Percentiles rank a stretch among this genome's conserved stretches.
Evolutionary conservation across 2,329 filamentous ascomycete genomes (phyloP).

Genomic region (Biscogniauxia marginata): DNA sequence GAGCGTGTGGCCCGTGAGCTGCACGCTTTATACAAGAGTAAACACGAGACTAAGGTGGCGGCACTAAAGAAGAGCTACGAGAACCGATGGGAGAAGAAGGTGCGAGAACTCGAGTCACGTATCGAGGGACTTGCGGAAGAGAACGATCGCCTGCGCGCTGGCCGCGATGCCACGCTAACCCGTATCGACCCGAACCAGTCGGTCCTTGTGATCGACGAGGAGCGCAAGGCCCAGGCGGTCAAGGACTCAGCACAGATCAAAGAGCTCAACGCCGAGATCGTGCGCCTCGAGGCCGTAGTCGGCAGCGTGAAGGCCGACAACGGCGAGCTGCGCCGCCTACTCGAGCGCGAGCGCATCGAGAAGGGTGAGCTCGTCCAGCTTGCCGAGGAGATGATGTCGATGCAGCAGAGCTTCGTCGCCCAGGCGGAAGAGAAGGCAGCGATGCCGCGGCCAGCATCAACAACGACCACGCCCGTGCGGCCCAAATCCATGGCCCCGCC

Average conservation of each 20-base stretch:
- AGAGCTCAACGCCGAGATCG: constrained; percentile 70
- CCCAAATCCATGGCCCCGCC: constrained; percentile 11
- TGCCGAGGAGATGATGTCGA: constrained; percentile 79
- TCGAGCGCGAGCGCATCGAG: constrained; percentile 75
- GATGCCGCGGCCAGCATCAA: constrained; percentile 19
- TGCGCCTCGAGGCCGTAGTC: constrained; percentile 72
- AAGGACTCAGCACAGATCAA: constrained; percentile 66
- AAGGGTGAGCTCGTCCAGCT: constrained; percentile 80
- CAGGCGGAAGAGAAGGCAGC: constrained; percentile 15
- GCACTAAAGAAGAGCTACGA: constrained; percentile 86
- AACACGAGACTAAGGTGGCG: constrained; percentile 94
- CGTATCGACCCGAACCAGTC: constrained; percentile 50
- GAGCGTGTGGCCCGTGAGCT: constrained; percentile 93
- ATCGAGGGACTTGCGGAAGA: constrained; percentile 69
- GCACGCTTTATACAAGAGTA: constrained; percentile 90
- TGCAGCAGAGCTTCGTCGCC: constrained; percentile 51
- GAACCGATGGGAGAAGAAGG: constrained; percentile 83
- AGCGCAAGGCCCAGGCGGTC: constrained; percentile 57
- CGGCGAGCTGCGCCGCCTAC: constrained; percentile 58
- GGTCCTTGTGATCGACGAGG: constrained; percentile 43
- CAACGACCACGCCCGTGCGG: constrained; percentile 2
- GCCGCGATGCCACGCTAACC: constrained; percentile 64
- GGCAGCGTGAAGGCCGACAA: constrained; percentile 69
- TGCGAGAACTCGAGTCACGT: constrained; percentile 71
- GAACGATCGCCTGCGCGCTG: constrained; percentile 69